Percentiles rank a stretch among this genome's conserved stretches.
Conservation (phyloP, 257 asterid species). For the Ehretia macrophylla region DNA sequence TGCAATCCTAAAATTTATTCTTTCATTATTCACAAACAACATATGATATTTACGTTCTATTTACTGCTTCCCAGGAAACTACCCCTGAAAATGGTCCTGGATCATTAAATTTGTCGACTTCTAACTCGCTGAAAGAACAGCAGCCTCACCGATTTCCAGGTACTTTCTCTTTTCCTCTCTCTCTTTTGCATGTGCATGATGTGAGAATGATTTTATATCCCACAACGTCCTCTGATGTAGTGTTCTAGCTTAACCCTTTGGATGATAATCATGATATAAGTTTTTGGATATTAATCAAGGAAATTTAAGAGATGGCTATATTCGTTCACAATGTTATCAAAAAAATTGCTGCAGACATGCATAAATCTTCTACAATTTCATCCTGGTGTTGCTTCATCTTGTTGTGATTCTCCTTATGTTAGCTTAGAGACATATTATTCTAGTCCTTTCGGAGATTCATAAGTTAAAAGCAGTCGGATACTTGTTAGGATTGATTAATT, state of each 20-base stretch:
- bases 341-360: too few species aligned
- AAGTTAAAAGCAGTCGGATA: background rate
- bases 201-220: background rate
- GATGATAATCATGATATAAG: background rate
- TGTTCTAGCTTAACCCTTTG: too few species aligned
- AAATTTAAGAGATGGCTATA: too few species aligned
- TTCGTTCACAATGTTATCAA: too few species aligned
- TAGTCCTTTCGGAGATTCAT: background rate
- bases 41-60: background rate
- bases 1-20: too few species aligned
- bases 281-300: too few species aligned
- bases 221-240: too few species aligned
- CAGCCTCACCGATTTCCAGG: slow-evolving; percentile 5
- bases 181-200: background rate
- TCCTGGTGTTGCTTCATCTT: too few species aligned
- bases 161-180: background rate
- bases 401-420: too few species aligned
- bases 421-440: too few species aligned
- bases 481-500: background rate
- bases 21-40: background rate
- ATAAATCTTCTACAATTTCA: too few species aligned
- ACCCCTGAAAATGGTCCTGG: background rate
- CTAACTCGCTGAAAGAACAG: background rate
- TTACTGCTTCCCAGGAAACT: background rate
- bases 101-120: background rate